Evolutionary conservation across 2,329 filamentous ascomycete genomes (phyloP).

Genomic region (Aspergillus luchuensis): DNA sequence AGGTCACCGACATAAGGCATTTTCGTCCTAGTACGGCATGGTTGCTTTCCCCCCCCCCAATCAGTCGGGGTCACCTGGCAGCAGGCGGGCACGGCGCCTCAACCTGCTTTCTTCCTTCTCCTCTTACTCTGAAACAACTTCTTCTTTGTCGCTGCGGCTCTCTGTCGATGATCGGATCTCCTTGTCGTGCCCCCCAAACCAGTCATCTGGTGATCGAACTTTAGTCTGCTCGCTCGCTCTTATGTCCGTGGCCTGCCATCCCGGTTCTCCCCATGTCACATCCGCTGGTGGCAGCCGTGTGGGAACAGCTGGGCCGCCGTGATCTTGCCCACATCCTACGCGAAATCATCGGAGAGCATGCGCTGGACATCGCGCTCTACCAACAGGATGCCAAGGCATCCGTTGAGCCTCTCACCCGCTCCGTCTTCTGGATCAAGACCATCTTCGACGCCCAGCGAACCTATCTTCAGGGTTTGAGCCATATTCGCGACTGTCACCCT

Average conservation of each 20-base stretch:
- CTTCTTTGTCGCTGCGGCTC: neutral
- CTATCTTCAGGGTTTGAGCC: constrained; percentile 34
- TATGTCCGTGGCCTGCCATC: constrained; percentile 15
- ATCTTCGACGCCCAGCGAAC: constrained; percentile 40
- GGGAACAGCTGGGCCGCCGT: constrained; percentile 38
- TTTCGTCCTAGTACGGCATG: constrained; percentile 4
- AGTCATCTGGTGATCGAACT: neutral
- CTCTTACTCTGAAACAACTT: neutral
- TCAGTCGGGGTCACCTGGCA: constrained; percentile 10
- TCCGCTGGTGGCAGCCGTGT: constrained; percentile 38
- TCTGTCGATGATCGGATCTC: constrained; percentile 6
- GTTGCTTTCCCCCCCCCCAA: constrained; percentile 6
- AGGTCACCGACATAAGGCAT: constrained; percentile 9
- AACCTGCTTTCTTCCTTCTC: neutral
- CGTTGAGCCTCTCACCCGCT: constrained; percentile 29
- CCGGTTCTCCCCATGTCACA: constrained; percentile 30
- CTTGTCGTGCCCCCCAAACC: neutral
- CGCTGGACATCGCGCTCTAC: constrained; percentile 29
- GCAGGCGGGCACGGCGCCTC: neutral
- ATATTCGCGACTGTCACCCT: constrained; percentile 32
- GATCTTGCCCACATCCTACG: constrained; percentile 38
- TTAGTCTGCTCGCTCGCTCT: constrained; percentile 10
- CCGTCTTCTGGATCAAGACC: constrained; percentile 40
- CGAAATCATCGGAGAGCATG: constrained; percentile 41
- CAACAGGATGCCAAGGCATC: constrained; percentile 27